Conservation (phyloP, 352 stramenopile genomes). For the Phytophthora hybrid region DNA sequence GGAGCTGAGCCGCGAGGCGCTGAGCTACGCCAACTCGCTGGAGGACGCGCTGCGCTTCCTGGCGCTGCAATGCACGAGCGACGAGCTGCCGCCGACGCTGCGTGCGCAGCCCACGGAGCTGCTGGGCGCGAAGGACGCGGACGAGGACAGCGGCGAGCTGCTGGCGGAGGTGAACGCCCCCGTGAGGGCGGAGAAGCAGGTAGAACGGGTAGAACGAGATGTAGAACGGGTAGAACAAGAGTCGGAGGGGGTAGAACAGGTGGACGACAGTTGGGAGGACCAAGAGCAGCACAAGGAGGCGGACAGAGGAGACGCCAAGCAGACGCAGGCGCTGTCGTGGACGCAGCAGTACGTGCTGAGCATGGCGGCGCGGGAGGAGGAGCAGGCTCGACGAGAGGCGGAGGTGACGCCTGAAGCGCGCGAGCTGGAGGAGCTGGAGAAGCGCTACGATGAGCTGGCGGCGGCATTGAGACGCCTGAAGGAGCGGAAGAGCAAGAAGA, state of each 20-base stretch:
- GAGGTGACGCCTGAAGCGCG: constrained; percentile 50
- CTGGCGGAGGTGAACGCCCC: constrained; percentile 43
- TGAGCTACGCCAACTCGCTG: constrained; percentile 67
- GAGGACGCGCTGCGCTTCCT: constrained; percentile 79
- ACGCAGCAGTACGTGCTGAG: constrained; percentile 79
- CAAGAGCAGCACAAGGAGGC: constrained; percentile 25
- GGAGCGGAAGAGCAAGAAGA: constrained; percentile 69
- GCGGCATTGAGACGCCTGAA: constrained; percentile 50
- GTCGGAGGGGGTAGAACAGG: constrained; percentile 9
- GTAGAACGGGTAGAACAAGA: constrained; percentile 1
- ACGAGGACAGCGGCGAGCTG: constrained; percentile 37
- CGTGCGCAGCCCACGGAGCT: constrained; percentile 41
- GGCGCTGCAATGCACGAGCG: constrained; percentile 61
- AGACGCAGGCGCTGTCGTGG: constrained; percentile 63
- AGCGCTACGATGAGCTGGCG: constrained; percentile 51
- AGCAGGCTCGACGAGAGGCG: constrained; percentile 45
- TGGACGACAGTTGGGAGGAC: background rate
- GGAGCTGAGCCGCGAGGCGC: constrained; percentile 45
- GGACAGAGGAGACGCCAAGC: constrained; percentile 14
- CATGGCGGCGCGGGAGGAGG: constrained; percentile 57
- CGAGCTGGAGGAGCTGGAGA: constrained; percentile 57
- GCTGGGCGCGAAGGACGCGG: constrained; percentile 7
- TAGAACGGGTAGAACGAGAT: constrained; percentile 6
- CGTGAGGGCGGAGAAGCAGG: background rate
- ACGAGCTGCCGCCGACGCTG: constrained; percentile 57